These are phyloP conservation scores for Aphanocladium album DNA, from an alignment of 2,329 filamentous ascomycete genomes.

Conservation along the genomic window DNA sequence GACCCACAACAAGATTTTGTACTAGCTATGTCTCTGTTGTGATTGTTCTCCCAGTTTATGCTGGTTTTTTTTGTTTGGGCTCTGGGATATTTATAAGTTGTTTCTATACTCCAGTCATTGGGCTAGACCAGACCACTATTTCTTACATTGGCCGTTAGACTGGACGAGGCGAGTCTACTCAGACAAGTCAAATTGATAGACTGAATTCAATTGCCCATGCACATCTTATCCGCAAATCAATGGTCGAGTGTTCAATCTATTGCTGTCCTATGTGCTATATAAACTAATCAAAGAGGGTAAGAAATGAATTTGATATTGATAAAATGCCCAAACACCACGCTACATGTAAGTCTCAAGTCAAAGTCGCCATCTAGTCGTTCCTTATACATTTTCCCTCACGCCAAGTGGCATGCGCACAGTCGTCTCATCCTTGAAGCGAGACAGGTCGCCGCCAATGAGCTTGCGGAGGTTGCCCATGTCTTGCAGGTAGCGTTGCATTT, in stretches of 20 bases:
- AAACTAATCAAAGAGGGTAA: background rate
- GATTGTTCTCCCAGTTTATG: no score
- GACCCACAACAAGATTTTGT: no score
- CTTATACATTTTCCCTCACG: slow-evolving; percentile 35
- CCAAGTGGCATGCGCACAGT: slow-evolving; percentile 50
- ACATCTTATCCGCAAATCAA: no score
- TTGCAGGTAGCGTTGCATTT: slow-evolving; percentile 76
- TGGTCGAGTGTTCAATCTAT: background rate
- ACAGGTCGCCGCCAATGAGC: slow-evolving; percentile 71
- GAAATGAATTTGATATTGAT: slow-evolving; percentile 1
- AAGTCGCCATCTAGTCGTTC: background rate
- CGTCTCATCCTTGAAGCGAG: slow-evolving; percentile 59
- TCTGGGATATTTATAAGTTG: no score
- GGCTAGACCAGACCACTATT: no score
- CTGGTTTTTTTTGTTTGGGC: no score
- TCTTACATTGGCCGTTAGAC: no score
- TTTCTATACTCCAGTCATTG: no score
- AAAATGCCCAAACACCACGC: slow-evolving; percentile 25
- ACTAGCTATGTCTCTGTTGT: no score
- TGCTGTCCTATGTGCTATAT: background rate
- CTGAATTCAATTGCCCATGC: no score
- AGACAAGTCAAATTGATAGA: no score
- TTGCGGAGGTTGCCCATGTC: slow-evolving; percentile 67
- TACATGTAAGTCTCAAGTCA: slow-evolving; percentile 12
- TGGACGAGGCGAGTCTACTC: no score